Base-by-base conservation (phyloP, 1,139 yeast genomes). In the Candida sp. region DNA sequence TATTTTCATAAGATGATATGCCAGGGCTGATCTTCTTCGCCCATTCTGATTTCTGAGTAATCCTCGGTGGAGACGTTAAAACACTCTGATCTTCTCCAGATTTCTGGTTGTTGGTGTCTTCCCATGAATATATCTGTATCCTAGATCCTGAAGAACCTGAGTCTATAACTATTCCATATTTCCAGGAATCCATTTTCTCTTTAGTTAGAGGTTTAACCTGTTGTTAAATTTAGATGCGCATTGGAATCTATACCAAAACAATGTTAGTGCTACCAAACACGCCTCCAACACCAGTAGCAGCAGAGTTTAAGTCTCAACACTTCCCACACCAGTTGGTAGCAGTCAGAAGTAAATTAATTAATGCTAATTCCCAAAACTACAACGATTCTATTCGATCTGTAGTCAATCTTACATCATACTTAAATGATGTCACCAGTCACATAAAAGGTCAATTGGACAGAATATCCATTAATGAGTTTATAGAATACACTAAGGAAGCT, bases 91-190 rank as follows among this genome's bases (percentile, higher is more conserved):
- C 67, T 4, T 40, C 36, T 15, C 19, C 21, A 21, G 22, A 53
- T 11, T 50, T 51, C 3, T 56, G 54, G 32, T 51, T 51, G 3
- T 50, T 55, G 5, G 81, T 77, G 53, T 80, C 79, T 19, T 73
- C 71, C 91, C 91, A 86, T 49, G 70, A 71, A 58, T 82, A 87
- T 9, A 87, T 75, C 58, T 84, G 87, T 11, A 84, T 69, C 44
- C 95, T 65, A 1, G 91, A 84, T 1, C 95, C 95, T 0, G 91
- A 84, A 0, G 93, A 84, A 1, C 95, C 95, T 0, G 93, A 82
- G 61, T 87, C 95, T 2, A 87, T 73, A 15, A 85, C 91, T 22
- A 87, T 80, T 39, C 93, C 93, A 63, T 82, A 86, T 45, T 62
- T 67, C 45, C 60, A 2, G 34, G 30, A 25, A 22, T 4, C 21